Evolutionary conservation across 192 early-diverging fungal genomes (phyloP), one percentile per base, ranked within the genome.

Genomic region (Coemansia aciculifera): DNA sequence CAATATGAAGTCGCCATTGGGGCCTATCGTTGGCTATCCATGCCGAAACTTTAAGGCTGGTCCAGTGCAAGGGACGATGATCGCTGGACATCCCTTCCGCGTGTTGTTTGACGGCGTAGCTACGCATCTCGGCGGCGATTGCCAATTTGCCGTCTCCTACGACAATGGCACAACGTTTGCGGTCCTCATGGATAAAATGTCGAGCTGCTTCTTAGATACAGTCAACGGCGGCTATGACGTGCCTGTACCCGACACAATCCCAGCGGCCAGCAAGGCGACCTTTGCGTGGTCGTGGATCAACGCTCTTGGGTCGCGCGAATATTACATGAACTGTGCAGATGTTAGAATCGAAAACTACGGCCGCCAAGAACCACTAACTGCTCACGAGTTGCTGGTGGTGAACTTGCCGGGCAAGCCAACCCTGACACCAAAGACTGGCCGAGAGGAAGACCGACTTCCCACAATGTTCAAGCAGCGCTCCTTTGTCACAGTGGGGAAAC

Each of bases 211-310:
- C 40, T 51, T 76, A 6, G 78, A 78, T 63, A 74, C 74, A 2
- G 68, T 74, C 37, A 65, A 81, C 21, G 75, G 76, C 27, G 68
- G 77, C 46, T 72, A 66, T 31, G 67, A 87, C 43, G 85, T 91
- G n/a, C 74, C 76, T 3, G 81, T 91, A n/a, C 89, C 90, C 12
- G 75, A 66, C 24, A 69, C 73, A 17, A 79, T 87, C 32, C 88
- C 88, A 1, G 80, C 87, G 0, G 31, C 74, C 38, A 81, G 76
- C 24, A 85, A 85, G 48, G 86, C 77, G 3, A 76, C 83, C 11
- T 86, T 89, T 63, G 78, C 84, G 32, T 89, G 88, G 89, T 65
- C 87, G 17, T 90, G 88, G 88, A 85, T 89, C 78, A 90, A 87
- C 37, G 83, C 78, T 13, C 56, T 85, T 32, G 89, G 87, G 6